A percentile compares a stretch with the other conserved stretches of the same genome.
Evolutionary conservation across 2,329 filamentous ascomycete genomes (phyloP).

Genomic region (Penicillium janthinellum): DNA sequence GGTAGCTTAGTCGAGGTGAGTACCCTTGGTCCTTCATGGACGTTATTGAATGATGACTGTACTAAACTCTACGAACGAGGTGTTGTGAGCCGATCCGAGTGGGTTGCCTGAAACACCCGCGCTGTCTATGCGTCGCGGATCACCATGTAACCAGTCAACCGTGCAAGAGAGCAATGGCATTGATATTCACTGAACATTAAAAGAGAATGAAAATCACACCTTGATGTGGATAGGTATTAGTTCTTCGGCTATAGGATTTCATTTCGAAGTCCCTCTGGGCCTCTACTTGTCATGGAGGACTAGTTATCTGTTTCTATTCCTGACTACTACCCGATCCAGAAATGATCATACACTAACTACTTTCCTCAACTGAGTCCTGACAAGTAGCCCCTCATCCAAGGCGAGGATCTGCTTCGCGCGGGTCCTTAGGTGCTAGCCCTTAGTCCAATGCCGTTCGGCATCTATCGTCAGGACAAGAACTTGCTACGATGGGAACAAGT

Average conservation of each 20-base stretch:
- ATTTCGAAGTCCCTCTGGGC: too few species aligned
- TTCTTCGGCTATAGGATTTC: too few species aligned
- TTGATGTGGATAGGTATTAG: not conserved
- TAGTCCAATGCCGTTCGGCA: slow-evolving; percentile 11
- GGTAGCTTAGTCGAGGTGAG: too few species aligned
- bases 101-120: slow-evolving; percentile 24
- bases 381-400: not conserved
- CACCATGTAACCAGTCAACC: slow-evolving; percentile 14
- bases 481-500: slow-evolving; percentile 1
- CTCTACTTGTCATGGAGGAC: too few species aligned
- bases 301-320: not conserved
- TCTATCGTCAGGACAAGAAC: not conserved
- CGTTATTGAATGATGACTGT: not conserved
- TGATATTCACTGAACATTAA: not conserved
- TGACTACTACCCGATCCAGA: not conserved
- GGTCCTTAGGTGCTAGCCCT: not conserved
- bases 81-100: slow-evolving; percentile 5
- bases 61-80: not conserved
- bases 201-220: not conserved
- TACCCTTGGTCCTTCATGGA: too few species aligned
- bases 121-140: slow-evolving; percentile 17
- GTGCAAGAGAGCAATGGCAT: not conserved
- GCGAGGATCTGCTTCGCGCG: slow-evolving; percentile 1
- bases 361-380: not conserved
- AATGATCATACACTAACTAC: not conserved